Evolutionary conservation across 176 grass and related monocot genomes (phyloP).

Genomic region (Saccharum spontaneum): DNA sequence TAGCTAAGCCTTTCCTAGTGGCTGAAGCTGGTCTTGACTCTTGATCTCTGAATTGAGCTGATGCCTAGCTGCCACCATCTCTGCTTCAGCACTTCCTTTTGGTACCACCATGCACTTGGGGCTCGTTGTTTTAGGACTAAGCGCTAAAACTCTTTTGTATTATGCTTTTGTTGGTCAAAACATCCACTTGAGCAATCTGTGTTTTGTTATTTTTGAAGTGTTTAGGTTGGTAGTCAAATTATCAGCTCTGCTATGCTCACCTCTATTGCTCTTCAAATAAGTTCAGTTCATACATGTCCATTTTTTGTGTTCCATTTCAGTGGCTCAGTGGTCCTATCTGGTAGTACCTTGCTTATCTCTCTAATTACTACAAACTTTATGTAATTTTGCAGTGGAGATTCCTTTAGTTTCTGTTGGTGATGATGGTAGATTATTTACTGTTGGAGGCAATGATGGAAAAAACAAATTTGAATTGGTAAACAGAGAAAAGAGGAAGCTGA

Average conservation of each 20-base stretch:
- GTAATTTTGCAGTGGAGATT: conserved; percentile 71
- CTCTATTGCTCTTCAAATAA: not conserved
- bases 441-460: conserved; percentile 60
- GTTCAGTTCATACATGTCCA: conserved; percentile 1
- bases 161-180: not conserved
- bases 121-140: not conserved
- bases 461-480: conserved; percentile 80
- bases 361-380: conserved; percentile 3
- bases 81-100: too few relatives aligned
- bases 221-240: not conserved
- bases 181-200: not conserved
- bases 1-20: too few relatives aligned
- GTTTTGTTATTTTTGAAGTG: not conserved
- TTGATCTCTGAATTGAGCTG: not conserved
- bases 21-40: not conserved
- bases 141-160: not conserved
- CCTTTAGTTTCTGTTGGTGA: conserved; percentile 93
- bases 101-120: too few relatives aligned
- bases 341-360: not conserved
- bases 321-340: not conserved
- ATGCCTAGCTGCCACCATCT: too few relatives aligned
- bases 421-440: conserved; percentile 82
- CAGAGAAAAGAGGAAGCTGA: conserved; percentile 89
- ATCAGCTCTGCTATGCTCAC: conserved; percentile 5
- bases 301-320: not conserved